These are phyloP conservation scores for Tillandsia fasciculata DNA, from an alignment of 176 grass and related monocot genomes.

Conservation along the genomic window DNA sequence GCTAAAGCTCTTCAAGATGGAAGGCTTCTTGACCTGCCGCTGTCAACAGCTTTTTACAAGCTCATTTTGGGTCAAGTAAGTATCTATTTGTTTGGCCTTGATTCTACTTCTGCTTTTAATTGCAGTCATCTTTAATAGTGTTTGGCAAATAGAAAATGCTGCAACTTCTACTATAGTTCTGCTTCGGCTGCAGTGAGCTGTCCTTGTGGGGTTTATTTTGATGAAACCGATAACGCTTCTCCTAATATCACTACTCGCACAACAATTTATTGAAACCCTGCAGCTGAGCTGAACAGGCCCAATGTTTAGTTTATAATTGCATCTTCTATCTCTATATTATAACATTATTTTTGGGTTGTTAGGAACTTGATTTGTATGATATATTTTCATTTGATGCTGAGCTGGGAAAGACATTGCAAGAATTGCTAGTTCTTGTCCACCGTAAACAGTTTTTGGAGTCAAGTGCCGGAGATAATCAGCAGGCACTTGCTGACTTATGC, in stretches of 20 bases:
- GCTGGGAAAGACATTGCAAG: constrained; percentile 80
- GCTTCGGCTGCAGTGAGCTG: too few species aligned
- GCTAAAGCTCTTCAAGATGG: constrained; percentile 96
- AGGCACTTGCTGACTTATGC: constrained; percentile 32
- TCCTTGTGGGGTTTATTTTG: too few species aligned
- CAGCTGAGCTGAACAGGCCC: too few species aligned
- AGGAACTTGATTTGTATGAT: constrained; percentile 87
- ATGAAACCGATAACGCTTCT: too few species aligned
- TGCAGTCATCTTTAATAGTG: not conserved
- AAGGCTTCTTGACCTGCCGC: constrained; percentile 65
- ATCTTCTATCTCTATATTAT: not conserved
- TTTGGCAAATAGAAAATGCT: too few species aligned
- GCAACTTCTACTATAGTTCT: too few species aligned
- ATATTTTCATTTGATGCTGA: constrained; percentile 68
- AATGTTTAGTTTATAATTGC: too few species aligned
- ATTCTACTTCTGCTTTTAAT: not conserved
- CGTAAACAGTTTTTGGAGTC: constrained; percentile 42
- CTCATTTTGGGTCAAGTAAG: constrained; percentile 73
- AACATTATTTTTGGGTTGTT: constrained; percentile 21
- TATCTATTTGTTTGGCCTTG: not conserved
- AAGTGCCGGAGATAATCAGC: constrained; percentile 21
- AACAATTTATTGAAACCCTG: too few species aligned
- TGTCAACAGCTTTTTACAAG: constrained; percentile 82
- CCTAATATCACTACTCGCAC: too few species aligned
- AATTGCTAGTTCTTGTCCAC: constrained; percentile 56